Conservation (phyloP, 345 rosid genomes). For the Hirschfeldia incana region DNA sequence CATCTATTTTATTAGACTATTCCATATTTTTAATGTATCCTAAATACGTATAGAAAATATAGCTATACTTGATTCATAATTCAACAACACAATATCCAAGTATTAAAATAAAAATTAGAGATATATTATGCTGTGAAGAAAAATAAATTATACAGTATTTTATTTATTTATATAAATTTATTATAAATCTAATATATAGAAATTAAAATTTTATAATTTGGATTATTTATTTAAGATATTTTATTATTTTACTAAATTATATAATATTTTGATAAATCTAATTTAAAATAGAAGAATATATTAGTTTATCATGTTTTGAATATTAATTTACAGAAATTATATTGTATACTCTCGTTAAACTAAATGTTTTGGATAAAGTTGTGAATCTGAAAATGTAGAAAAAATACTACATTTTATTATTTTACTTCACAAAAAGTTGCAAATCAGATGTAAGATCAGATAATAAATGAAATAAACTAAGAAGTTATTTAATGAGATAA, state of each 20-base stretch:
- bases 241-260: too few relatives aligned
- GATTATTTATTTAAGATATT: too few relatives aligned
- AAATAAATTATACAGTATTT: too few relatives aligned
- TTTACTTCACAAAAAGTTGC: not conserved
- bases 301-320: not conserved
- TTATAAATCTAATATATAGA: not conserved
- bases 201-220: too few relatives aligned
- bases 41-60: too few relatives aligned
- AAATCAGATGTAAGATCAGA: too few relatives aligned
- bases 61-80: not conserved
- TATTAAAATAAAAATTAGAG: not conserved
- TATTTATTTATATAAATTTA: too few relatives aligned
- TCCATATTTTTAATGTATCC: too few relatives aligned
- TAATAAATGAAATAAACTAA: not conserved
- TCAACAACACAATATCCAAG: not conserved
- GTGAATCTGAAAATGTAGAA: not conserved
- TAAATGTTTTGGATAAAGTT: not conserved
- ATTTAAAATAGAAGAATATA: not conserved
- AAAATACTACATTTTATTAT: not conserved
- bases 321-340: not conserved
- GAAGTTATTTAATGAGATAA: too few relatives aligned
- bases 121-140: not conserved
- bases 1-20: not conserved
- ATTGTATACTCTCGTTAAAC: not conserved
- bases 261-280: not conserved